Evolutionary conservation across 352 stramenopile genomes (phyloP), one percentile per base, ranked within the genome.

Genomic region (Nothophytophthora sp.): DNA sequence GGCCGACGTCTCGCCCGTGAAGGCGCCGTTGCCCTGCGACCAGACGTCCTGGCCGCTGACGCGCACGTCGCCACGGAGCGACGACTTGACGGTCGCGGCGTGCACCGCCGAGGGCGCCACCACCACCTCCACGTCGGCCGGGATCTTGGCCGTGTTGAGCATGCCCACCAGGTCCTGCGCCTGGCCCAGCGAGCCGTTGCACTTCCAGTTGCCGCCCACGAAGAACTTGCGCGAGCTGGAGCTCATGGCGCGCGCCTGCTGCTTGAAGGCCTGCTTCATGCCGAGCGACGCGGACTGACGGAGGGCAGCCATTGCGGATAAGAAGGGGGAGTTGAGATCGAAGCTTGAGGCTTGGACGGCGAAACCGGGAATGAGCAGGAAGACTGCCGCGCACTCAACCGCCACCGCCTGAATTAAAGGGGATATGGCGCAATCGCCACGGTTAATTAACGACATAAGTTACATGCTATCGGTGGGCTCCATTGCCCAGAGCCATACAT

Each of bases 191-290:
- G 83, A 93, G 50, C 83, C 83, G 53, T 93, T 93, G 84, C 96
- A 99, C 73, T 99, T 99, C 97, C 97, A 99, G 90, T 99, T 99
- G 68, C 97, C 97, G 36, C 97, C 97, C 33, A 99, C 94, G 67
- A 99, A 99, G 69, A 99, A 99, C 84, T 99, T 98, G 64, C 85
- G 79, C 37, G 82, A 69, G 53, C 47, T 67, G 27, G 75, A 76
- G 62, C 77, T 87, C 73, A 92, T 87, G 51, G 63, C 49, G 54
- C 79, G 79, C 47, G 67, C 60, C 44, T 86, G 68, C 41, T 75
- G 61, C 50, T 73, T 66, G 29, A 71, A 67, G 35, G 74, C 45
- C 25, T 56, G 49, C 57, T 58, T 55, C 51, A 76, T 37, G 43
- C 42, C 20, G 42, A 27, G 42, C 28, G 57, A 39, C 18, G 47